Percentiles rank a stretch among this genome's conserved stretches.
Evolutionary conservation across 179 eudicot species (phyloP).

Genomic region (Vitellaria paradoxa): DNA sequence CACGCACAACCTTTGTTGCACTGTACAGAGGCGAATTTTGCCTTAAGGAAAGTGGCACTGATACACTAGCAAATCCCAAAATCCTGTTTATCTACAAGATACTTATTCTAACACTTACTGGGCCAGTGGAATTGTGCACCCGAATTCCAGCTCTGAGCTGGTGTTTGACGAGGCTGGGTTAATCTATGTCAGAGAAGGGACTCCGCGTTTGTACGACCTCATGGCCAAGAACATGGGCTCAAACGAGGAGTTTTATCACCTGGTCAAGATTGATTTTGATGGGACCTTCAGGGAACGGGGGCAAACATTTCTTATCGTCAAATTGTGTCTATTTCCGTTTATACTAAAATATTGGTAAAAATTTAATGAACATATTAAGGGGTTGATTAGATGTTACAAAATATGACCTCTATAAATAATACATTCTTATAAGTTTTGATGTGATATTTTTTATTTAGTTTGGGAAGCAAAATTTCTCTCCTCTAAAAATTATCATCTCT

Average conservation of each 20-base stretch:
- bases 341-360: conserved; percentile 14
- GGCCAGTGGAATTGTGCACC: neutral
- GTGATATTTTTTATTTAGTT: too few species aligned
- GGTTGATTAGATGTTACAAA: too few species aligned
- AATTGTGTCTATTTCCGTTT: neutral
- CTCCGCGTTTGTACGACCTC: neutral
- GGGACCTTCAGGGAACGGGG: neutral
- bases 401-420: too few species aligned
- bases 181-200: neutral
- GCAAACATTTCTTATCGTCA: too few species aligned
- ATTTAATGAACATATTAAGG: too few species aligned
- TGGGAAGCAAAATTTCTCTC: too few species aligned
- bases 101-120: neutral
- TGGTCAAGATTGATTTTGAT: neutral
- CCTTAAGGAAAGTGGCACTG: too few species aligned
- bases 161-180: neutral
- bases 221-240: neutral
- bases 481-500: too few species aligned
- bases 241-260: neutral
- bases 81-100: neutral
- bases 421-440: too few species aligned
- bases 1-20: too few species aligned
- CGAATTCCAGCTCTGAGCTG: neutral
- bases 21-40: too few species aligned
- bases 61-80: too few species aligned